Conservation (phyloP, 2,329 filamentous ascomycete species). For the Bipolaris zeicola region DNA sequence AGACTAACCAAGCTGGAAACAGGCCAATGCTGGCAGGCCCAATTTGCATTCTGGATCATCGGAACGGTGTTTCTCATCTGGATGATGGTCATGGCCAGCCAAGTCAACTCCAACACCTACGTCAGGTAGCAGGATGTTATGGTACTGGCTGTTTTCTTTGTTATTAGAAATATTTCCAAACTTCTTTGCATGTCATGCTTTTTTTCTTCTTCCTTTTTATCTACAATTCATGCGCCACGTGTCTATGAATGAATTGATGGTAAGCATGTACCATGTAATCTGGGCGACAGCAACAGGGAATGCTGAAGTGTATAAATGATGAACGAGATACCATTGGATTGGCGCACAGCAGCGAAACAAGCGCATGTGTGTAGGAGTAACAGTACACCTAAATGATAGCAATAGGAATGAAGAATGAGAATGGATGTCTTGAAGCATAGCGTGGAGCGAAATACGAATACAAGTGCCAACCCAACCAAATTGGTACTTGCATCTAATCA, state of each 20-base stretch:
- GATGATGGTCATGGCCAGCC: constrained; percentile 68
- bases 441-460: not conserved
- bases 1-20: constrained; percentile 21
- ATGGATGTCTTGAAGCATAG: not conserved
- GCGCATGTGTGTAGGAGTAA: not conserved
- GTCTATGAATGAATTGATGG: not conserved
- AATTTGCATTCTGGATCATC: constrained; percentile 68
- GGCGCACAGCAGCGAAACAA: not conserved
- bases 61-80: constrained; percentile 68
- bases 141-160: not conserved
- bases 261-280: not conserved
- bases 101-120: constrained; percentile 58
- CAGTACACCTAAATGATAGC: not conserved
- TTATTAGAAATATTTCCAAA: not conserved
- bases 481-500: not conserved
- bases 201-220: not conserved
- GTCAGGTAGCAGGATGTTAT: not conserved
- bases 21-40: constrained; percentile 67
- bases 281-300: not conserved
- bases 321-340: not conserved
- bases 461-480: not conserved
- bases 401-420: not conserved
- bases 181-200: not conserved
- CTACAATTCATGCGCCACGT: not conserved
- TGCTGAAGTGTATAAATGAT: not conserved